Evolutionary conservation across 2,329 filamentous ascomycete genomes (phyloP).

Genomic region (Talaromyces sp.): DNA sequence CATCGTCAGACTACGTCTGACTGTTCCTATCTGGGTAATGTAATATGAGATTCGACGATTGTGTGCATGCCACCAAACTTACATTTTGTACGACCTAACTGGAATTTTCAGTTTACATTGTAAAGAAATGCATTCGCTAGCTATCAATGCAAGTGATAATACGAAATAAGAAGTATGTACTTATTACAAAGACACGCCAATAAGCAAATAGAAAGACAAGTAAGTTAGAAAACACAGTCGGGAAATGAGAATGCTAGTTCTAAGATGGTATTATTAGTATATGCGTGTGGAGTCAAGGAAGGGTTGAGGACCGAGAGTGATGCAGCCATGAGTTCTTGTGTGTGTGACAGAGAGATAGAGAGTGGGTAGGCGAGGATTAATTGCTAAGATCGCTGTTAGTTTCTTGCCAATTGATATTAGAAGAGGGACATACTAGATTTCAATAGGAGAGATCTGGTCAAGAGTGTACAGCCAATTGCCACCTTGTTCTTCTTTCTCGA

Average conservation of each 20-base stretch:
- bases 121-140: not conserved
- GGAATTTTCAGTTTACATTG: no score
- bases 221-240: not conserved
- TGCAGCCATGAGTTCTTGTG: not conserved
- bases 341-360: not conserved
- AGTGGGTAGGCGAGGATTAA: not conserved
- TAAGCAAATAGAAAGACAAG: not conserved
- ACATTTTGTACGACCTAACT: no score
- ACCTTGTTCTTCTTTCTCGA: conserved; percentile 83
- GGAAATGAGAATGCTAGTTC: not conserved
- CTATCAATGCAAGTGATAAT: not conserved
- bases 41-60: no score
- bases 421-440: conserved; percentile 67
- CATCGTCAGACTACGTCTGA: no score
- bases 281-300: not conserved
- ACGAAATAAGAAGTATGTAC: not conserved
- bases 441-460: conserved; percentile 89
- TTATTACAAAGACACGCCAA: not conserved
- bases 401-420: no score
- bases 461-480: conserved; percentile 97
- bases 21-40: no score
- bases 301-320: not conserved
- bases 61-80: no score
- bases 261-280: not conserved
- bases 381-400: not conserved